Evolutionary conservation across 805 yeast genomes (phyloP), one percentile per base, ranked within the genome.

Genomic region (Starmerella khaoyaiensis): DNA sequence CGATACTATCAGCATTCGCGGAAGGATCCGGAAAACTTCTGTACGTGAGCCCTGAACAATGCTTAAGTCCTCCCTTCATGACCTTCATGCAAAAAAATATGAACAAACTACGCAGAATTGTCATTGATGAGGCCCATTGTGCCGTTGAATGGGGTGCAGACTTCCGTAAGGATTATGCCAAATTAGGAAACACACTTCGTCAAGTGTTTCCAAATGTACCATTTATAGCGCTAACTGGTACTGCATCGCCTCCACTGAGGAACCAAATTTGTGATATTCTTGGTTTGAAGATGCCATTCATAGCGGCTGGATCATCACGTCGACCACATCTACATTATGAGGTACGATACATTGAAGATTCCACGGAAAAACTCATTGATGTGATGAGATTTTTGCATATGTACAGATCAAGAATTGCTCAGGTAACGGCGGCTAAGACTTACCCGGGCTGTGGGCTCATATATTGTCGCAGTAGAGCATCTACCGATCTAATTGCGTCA

Each of bases 61-160:
- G 45, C 23, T 41, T 48, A 3, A 78, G 90, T 8, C 66, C 62
- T 3, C 72, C 72, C 49, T 75, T 87, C 21, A 76, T 71, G 49
- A 64, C 63, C 37, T 76, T 78, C 0, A 71, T 90, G 34, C 59
- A 64, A 4, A 64, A 59, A 34, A 59, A 84, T 8, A 64, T 63
- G 27, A 14, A 5, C n/a, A 66, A 65, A 17, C 62, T 68, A 8
- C 63, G 64, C 46, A 60, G 97, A 34, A 68, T 90, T 27, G 94
- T 90, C 8, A 80, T 90, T 25, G 98, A 90, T 60, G 98, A 83
- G 55, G 98, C 98, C 0, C 98, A 90, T 60, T 90, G 98, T 67
- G 93, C 87, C 24, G 82, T 94, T 33, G 80, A 90, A 11, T 90
- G 98, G 98, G 98, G 98, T 11, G 95, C 86, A 56, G 97, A 87